Percentiles rank a stretch among this genome's conserved stretches.
These are phyloP conservation scores for Oenanthe javanica DNA, from an alignment of 140 eudicot species.

Conservation along the genomic window DNA sequence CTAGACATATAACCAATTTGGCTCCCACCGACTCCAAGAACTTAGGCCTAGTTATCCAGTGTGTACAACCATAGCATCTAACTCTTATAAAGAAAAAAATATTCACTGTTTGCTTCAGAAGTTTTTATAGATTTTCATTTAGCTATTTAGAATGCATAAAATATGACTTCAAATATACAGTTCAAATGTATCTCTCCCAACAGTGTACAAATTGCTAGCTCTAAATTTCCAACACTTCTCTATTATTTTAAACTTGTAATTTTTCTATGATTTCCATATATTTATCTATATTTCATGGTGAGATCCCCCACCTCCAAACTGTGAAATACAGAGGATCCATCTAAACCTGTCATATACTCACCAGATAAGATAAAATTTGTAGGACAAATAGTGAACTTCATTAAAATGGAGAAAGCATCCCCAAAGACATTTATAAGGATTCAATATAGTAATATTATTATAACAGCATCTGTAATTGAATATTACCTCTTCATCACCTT, in stretches of 20 bases:
- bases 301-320: no score
- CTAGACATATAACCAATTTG: background rate
- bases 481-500: constrained; percentile 63
- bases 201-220: background rate
- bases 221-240: background rate
- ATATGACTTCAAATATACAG: background rate
- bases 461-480: background rate
- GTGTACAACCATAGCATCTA: background rate
- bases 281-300: no score
- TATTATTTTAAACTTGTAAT: background rate
- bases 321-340: no score
- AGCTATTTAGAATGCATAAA: background rate
- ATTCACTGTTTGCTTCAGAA: background rate
- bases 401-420: background rate
- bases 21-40: background rate
- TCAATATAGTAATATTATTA: background rate
- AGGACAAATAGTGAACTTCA: background rate
- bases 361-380: background rate
- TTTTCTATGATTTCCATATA: background rate
- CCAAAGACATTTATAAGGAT: background rate
- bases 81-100: background rate
- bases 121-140: no score
- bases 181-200: background rate
- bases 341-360: no score
- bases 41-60: background rate